phyloP scores from a whole-genome alignment of 345 rosid species.

The Turnera subulata region DNA sequence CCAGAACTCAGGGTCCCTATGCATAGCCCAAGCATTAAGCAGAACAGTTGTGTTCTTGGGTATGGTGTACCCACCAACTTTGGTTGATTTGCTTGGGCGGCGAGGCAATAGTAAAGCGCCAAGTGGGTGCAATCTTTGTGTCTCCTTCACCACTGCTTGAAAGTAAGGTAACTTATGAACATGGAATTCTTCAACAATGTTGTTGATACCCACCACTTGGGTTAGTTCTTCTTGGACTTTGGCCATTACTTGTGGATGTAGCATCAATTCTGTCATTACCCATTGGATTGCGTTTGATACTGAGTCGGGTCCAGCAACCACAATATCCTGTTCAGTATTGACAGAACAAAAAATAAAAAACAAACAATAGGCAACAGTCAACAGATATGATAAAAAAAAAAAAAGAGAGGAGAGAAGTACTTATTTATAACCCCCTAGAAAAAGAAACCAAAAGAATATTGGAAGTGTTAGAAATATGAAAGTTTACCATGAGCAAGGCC shows the following conservation, averaged over 20 bases:
- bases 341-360: no score
- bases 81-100: slow-evolving; percentile 22
- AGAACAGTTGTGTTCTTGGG: slow-evolving; percentile 38
- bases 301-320: slow-evolving; percentile 21
- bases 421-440: no score
- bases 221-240: slow-evolving; percentile 33
- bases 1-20: slow-evolving; percentile 48
- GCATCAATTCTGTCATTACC: slow-evolving; percentile 42
- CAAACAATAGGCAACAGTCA: no score
- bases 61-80: slow-evolving; percentile 39
- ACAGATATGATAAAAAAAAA: no score
- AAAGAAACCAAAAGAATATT: no score
- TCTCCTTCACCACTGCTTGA: slow-evolving; percentile 41
- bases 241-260: slow-evolving; percentile 26
- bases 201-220: slow-evolving; percentile 33
- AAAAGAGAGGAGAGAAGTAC: no score
- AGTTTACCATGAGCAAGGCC: no score
- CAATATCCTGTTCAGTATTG: no score
- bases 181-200: slow-evolving; percentile 41
- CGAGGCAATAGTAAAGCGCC: slow-evolving; percentile 45
- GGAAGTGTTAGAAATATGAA: no score
- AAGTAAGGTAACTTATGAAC: slow-evolving; percentile 33
- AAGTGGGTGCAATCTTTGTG: slow-evolving; percentile 39
- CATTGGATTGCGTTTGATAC: slow-evolving; percentile 39
- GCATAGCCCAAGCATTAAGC: slow-evolving; percentile 42